A percentile compares a stretch with the other conserved stretches of the same genome.
phyloP scores from a whole-genome alignment of 208 protist genomes.

The Leptomonas seymouri region DNA sequence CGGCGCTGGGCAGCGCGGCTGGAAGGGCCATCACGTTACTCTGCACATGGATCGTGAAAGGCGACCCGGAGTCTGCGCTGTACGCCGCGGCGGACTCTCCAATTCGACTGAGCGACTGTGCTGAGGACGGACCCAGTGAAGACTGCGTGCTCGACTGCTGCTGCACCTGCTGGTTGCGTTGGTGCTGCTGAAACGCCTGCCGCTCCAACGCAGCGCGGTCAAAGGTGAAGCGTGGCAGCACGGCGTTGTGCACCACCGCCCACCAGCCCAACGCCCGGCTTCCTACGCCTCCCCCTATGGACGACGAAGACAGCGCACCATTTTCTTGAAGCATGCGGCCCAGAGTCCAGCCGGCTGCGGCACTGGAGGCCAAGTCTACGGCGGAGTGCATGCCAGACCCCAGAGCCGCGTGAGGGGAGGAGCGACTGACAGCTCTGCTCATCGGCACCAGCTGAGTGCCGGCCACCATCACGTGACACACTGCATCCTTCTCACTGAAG shows the following conservation, averaged over 20 bases:
- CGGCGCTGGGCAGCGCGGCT: background rate
- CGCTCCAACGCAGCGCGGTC: constrained; percentile 25
- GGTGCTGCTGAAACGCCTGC: constrained; percentile 2
- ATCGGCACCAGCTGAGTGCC: constrained; percentile 25
- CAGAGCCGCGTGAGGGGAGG: background rate
- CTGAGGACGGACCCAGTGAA: background rate
- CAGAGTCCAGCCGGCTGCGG: constrained; percentile 16
- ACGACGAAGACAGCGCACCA: no score
- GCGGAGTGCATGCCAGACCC: background rate
- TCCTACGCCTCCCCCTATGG: background rate
- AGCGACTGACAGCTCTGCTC: background rate
- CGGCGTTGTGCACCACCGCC: constrained; percentile 29
- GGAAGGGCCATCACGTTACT: constrained; percentile 33
- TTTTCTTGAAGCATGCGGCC: constrained; percentile 5
- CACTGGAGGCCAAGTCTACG: background rate
- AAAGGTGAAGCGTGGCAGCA: constrained; percentile 31
- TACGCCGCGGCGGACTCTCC: constrained; percentile 1
- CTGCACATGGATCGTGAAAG: constrained; percentile 34
- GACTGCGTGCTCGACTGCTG: background rate
- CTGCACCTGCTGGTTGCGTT: constrained; percentile 14
- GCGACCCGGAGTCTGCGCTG: constrained; percentile 1
- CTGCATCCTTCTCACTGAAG: constrained; percentile 23
- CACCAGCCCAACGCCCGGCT: constrained; percentile 23
- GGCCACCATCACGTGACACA: constrained; percentile 23
- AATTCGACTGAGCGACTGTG: background rate